Base-by-base conservation (phyloP, 306 rosid species). In the Calophaca sinica region DNA sequence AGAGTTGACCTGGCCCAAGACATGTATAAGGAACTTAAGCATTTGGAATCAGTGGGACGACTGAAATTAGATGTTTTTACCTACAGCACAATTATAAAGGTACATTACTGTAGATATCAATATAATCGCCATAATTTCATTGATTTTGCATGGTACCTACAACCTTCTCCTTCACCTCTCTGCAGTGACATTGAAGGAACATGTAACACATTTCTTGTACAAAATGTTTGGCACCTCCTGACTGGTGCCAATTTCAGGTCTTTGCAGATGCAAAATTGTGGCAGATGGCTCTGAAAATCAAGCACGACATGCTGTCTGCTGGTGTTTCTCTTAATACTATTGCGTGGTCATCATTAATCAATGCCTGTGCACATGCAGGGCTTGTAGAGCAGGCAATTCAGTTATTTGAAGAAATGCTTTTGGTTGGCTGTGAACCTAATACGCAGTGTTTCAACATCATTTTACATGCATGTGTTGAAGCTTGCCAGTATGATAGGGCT, bases 21-120 rank as follows among this genome's bases (percentile, higher is more conserved):
- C 71, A 88, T 91, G 59, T 94, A 94, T 63, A 79, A 51, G 86
- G 97, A 94, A 70, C 90, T 94, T 42, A 88, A 86, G 66, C 87
- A 89, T 74, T 85, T 89, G 86, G 97, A 94, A 86, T 91, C 91
- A 29, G 74, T 60, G 28, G 96, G 94, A 79, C 80, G 75, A 72
- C 76, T 94, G 83, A 94, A 91, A 77, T 80, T 91, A 88, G 94
- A 91, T 79, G 94, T 91, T 82, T 94, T 91, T 84, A 94, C 98
- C 58, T 94, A 94, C 94, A 91, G 98, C 87, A 94, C 98, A 38
- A 88, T 94, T 73, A 86, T 91, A 68, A 94, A 94, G 98, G 97
- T 91, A 86, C 53, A 60, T 82, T 38, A 12, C 57, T 41, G 31
- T 41, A 35, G 42, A 76, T 33, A 76, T 76, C 67, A 46, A 72